Conservation (phyloP, 805 yeast species). For the Saccharomycopsis synnaedendra region DNA sequence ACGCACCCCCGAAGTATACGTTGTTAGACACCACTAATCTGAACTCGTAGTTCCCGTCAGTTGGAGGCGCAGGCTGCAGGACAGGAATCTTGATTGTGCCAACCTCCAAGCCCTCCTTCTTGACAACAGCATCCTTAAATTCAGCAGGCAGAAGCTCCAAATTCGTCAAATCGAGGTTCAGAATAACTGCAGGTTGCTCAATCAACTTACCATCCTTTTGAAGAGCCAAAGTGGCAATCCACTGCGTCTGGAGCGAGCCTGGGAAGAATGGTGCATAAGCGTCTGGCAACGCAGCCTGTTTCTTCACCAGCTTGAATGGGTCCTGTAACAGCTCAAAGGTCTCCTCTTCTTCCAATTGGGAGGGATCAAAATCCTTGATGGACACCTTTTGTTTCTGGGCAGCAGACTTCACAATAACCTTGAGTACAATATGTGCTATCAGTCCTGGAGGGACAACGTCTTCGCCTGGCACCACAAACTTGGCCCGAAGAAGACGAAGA, state of each 20-base stretch:
- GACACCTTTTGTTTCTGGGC: constrained; percentile 44
- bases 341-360: constrained; percentile 37
- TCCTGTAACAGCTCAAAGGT: constrained; percentile 57
- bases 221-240: constrained; percentile 58
- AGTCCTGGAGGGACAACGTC: constrained; percentile 57
- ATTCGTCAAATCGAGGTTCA: constrained; percentile 43
- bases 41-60: constrained; percentile 53
- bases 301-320: constrained; percentile 54
- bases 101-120: constrained; percentile 29
- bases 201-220: constrained; percentile 76
- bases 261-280: constrained; percentile 76
- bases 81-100: constrained; percentile 72
- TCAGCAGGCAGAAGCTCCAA: constrained; percentile 40
- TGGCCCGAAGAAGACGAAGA: constrained; percentile 55
- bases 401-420: constrained; percentile 67
- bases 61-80: constrained; percentile 67
- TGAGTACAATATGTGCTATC: constrained; percentile 61
- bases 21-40: constrained; percentile 60
- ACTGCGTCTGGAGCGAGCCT: constrained; percentile 27
- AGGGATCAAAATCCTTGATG: constrained; percentile 22
- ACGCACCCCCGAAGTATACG: constrained; percentile 73
- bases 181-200: constrained; percentile 50
- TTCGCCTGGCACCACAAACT: constrained; percentile 85
- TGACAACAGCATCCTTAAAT: constrained; percentile 22
- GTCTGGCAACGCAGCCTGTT: constrained; percentile 61